Conservation (phyloP, 169 alveolate genomes). For the Babesia bigemina region DNA sequence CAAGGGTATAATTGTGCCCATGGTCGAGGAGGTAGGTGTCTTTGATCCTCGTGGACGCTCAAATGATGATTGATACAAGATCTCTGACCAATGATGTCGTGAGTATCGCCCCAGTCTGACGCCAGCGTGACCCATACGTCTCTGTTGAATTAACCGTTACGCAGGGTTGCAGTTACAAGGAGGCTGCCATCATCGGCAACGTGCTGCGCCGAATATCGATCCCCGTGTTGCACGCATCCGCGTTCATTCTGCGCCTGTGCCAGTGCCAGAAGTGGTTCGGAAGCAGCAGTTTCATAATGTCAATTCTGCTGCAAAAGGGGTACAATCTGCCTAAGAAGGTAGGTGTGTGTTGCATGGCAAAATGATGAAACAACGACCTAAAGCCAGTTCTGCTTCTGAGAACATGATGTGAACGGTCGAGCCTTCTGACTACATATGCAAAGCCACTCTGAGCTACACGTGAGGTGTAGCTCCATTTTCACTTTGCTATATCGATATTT, state of each 20-base stretch:
- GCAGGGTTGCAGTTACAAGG: conserved; percentile 90
- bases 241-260: conserved; percentile 88
- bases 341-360: conserved; percentile 31
- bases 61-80: conserved; percentile 78
- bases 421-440: conserved; percentile 39
- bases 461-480: conserved; percentile 61
- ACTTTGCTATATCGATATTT: conserved; percentile 61
- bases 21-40: conserved; percentile 82
- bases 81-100: conserved; percentile 44
- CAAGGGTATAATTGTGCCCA: conserved; percentile 92
- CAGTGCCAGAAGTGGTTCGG: conserved; percentile 87
- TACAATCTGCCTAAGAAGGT: conserved; percentile 91
- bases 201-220: conserved; percentile 87
- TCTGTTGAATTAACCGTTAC: conserved; percentile 6
- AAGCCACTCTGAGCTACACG: conserved; percentile 63
- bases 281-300: conserved; percentile 85
- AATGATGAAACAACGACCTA: conserved; percentile 42
- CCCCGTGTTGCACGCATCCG: conserved; percentile 91
- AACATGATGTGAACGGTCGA: conserved; percentile 44
- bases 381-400: conserved; percentile 68
- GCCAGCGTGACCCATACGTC: background rate
- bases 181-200: conserved; percentile 94
- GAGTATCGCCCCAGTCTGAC: conserved; percentile 86
- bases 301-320: conserved; percentile 89
- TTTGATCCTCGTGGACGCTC: conserved; percentile 2